Percentiles rank a stretch among this genome's conserved stretches.
phyloP scores from a whole-genome alignment of 176 grass and related monocot genomes.

The Triticum aestivum region DNA sequence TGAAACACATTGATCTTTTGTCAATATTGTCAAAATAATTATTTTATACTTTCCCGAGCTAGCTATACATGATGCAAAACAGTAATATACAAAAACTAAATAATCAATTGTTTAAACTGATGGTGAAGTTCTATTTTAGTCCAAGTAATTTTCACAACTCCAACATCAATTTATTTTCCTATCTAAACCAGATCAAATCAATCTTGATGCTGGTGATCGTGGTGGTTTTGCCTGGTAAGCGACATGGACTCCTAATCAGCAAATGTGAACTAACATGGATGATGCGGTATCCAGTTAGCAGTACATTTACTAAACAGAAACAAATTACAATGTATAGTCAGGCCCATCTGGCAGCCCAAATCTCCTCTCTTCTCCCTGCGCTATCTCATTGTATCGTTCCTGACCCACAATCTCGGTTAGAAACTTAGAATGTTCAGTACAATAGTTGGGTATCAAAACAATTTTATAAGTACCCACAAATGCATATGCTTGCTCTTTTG shows the following conservation, averaged over 20 bases:
- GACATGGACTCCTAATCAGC: not conserved
- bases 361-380: not conserved
- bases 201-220: not conserved
- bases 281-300: not conserved
- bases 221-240: not conserved
- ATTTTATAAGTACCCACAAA: not conserved
- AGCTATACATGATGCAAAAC: not conserved
- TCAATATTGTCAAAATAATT: not conserved
- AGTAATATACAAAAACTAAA: not conserved
- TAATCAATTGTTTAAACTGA: not conserved
- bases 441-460: not conserved
- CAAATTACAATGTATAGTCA: not conserved
- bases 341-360: not conserved
- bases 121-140: not conserved
- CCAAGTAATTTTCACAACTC: not conserved
- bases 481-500: constrained; percentile 18
- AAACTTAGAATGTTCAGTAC: not conserved
- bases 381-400: not conserved
- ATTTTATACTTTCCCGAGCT: not conserved
- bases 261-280: not conserved
- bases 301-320: not conserved
- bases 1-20: not conserved
- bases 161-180: not conserved
- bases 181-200: not conserved
- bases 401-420: not conserved